A percentile compares a stretch with the other conserved stretches of the same genome.
Evolutionary conservation across 2,329 filamentous ascomycete genomes (phyloP).

Genomic region (Uncinocarpus reesii): DNA sequence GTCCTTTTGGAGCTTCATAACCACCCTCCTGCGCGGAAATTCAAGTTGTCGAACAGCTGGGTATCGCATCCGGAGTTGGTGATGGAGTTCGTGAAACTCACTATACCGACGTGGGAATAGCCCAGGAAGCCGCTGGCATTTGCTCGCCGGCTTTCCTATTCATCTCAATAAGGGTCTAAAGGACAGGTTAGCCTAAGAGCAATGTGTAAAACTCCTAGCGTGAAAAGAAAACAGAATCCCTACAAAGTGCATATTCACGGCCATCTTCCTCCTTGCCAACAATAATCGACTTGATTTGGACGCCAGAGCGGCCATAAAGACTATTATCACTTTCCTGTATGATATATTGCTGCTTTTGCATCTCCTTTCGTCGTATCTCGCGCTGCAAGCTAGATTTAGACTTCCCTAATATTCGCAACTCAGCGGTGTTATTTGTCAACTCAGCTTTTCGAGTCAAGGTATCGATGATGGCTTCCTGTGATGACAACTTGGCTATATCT

Average conservation of each 20-base stretch:
- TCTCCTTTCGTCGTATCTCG: constrained; percentile 85
- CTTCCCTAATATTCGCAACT: constrained; percentile 82
- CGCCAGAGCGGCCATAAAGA: constrained; percentile 78
- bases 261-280: constrained; percentile 87
- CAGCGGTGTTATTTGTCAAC: constrained; percentile 90
- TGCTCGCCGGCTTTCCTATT: constrained; percentile 82
- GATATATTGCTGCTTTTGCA: constrained; percentile 93
- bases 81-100: constrained; percentile 92
- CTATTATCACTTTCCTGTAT: constrained; percentile 97
- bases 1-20: constrained; percentile 94
- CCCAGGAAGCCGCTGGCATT: constrained; percentile 94
- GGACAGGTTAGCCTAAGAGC: not conserved
- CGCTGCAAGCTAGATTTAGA: constrained; percentile 86
- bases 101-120: constrained; percentile 86
- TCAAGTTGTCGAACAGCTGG: constrained; percentile 80
- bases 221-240: constrained; percentile 21
- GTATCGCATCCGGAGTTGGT: constrained; percentile 73
- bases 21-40: constrained; percentile 80
- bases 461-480: constrained; percentile 84
- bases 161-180: constrained; percentile 73
- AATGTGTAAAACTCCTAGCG: constrained; percentile 30
- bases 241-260: constrained; percentile 79
- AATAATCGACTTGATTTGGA: constrained; percentile 86
- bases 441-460: constrained; percentile 89
- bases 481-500: constrained; percentile 77